Conservation (phyloP, 1,284 basidiomycete species). For the Caloboletus firmus region DNA sequence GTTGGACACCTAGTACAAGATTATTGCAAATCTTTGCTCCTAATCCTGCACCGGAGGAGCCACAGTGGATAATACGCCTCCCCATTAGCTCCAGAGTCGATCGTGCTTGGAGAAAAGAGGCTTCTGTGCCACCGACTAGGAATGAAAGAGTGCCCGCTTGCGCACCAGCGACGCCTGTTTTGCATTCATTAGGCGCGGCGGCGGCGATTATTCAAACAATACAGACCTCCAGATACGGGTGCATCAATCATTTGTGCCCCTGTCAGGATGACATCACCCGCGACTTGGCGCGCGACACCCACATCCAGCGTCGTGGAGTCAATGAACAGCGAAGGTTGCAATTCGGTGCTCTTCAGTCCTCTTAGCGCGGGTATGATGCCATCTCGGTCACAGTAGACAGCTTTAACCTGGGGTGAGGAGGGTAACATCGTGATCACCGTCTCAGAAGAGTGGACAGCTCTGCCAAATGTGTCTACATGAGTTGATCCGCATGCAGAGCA, state of each 20-base stretch:
- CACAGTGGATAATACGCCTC: slow-evolving; percentile 79
- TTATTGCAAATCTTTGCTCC: slow-evolving; percentile 91
- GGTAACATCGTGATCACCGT: slow-evolving; percentile 86
- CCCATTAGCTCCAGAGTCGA: slow-evolving; percentile 78
- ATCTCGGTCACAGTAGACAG: slow-evolving; percentile 60
- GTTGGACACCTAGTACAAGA: slow-evolving; percentile 74
- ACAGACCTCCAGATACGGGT: slow-evolving; percentile 84
- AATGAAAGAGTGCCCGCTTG: slow-evolving; percentile 85
- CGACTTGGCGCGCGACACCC: slow-evolving; percentile 64
- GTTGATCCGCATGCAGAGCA: slow-evolving; percentile 7
- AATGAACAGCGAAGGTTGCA: slow-evolving; percentile 64
- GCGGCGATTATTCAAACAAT: slow-evolving; percentile 3
- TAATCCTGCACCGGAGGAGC: slow-evolving; percentile 80
- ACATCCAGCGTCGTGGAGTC: slow-evolving; percentile 90
- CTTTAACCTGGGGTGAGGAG: slow-evolving; percentile 77
- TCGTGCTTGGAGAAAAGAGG: slow-evolving; percentile 59
- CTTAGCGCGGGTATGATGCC: slow-evolving; percentile 63
- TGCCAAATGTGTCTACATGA: slow-evolving; percentile 29
- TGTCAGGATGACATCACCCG: slow-evolving; percentile 48
- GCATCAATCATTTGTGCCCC: slow-evolving; percentile 87
- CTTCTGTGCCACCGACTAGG: slow-evolving; percentile 77
- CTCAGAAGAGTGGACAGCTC: slow-evolving; percentile 61
- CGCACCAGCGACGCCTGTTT: slow-evolving; percentile 76
- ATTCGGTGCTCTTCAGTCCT: slow-evolving; percentile 42
- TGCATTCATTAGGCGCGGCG: slow-evolving; percentile 1